Percentiles rank a stretch among this genome's conserved stretches.
Evolutionary conservation across 2,329 filamentous ascomycete species (phyloP).

Genomic region (Fusarium compactum): DNA sequence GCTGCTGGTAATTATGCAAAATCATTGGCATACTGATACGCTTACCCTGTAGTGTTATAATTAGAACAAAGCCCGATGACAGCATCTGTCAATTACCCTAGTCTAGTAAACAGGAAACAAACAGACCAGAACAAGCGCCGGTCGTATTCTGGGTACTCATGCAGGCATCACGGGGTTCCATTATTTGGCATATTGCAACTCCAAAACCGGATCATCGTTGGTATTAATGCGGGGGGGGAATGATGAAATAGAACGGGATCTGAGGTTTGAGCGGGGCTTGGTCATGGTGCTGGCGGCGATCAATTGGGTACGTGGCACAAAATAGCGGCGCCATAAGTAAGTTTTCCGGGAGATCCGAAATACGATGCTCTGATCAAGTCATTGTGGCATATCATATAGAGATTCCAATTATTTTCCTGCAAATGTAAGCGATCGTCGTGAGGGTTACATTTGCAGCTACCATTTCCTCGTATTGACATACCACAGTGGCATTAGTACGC

Average conservation of each 20-base stretch:
- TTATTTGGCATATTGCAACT: background rate
- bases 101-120: too few species aligned
- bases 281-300: background rate
- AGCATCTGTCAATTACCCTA: too few species aligned
- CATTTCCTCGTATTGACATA: constrained; percentile 8
- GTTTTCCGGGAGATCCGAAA: background rate
- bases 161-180: background rate
- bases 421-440: background rate
- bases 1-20: too few species aligned
- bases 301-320: background rate
- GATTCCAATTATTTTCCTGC: background rate
- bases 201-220: background rate
- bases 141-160: background rate
- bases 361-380: background rate
- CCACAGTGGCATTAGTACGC: background rate
- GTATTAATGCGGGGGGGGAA: background rate
- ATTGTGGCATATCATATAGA: background rate
- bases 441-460: background rate
- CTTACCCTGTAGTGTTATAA: too few species aligned
- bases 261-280: background rate
- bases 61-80: too few species aligned
- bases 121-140: too few species aligned
- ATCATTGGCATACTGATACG: too few species aligned
- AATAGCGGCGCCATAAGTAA: background rate
- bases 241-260: background rate